These are phyloP conservation scores for Trichophyton verrucosum DNA, from an alignment of 2,329 filamentous ascomycete genomes.

Conservation along the genomic window DNA sequence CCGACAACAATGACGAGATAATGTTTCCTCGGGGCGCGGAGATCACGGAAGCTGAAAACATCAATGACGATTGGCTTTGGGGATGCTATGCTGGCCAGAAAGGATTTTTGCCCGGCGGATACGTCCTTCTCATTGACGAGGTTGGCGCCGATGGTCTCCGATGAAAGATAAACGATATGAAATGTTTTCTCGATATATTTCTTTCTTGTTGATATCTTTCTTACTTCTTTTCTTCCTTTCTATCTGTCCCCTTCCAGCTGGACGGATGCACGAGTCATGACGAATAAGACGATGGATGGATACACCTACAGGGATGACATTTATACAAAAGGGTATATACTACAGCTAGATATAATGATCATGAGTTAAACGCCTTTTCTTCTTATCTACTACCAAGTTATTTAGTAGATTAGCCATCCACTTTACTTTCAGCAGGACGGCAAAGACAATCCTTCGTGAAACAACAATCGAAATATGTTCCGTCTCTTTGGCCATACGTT, in stretches of 20 bases:
- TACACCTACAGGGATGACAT: not conserved
- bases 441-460: not conserved
- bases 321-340: not conserved
- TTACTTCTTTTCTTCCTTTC: not conserved
- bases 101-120: slow-evolving; percentile 69
- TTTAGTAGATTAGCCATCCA: too few relatives aligned
- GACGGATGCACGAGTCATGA: not conserved
- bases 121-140: slow-evolving; percentile 46
- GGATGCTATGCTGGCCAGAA: slow-evolving; percentile 71
- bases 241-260: too few relatives aligned
- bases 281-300: not conserved
- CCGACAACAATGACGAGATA: slow-evolving; percentile 53
- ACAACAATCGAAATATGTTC: not conserved
- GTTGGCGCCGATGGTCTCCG: slow-evolving; percentile 10
- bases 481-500: not conserved
- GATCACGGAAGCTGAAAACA: slow-evolving; percentile 68
- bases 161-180: not conserved
- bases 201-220: not conserved
- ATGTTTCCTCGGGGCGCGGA: slow-evolving; percentile 74
- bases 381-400: too few relatives aligned
- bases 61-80: slow-evolving; percentile 84
- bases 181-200: not conserved
- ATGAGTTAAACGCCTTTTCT: not conserved
- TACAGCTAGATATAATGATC: not conserved
- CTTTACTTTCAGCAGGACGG: too few relatives aligned